Evolutionary conservation across 495 filamentous ascomycete species (phyloP).

Genomic region (Aspergillus mulundensis): DNA sequence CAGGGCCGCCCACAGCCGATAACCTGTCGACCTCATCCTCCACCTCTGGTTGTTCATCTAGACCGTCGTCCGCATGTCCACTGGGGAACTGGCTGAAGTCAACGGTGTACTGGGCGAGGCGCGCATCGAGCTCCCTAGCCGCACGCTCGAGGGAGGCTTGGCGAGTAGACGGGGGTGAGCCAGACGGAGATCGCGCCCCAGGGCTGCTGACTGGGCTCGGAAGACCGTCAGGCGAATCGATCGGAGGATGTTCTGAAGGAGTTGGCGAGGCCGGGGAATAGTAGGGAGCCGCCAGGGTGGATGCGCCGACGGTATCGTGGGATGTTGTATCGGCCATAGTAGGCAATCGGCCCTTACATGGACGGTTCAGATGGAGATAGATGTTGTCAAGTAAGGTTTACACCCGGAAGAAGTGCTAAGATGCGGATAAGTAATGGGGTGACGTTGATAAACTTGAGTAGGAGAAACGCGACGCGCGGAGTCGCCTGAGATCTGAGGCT

Average conservation of each 20-base stretch:
- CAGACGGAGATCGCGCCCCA: conserved; percentile 17
- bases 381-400: not conserved
- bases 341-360: conserved; percentile 11
- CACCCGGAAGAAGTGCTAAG: not conserved
- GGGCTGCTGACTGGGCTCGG: conserved; percentile 26
- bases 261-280: conserved; percentile 40
- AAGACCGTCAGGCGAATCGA: conserved; percentile 21
- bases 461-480: conserved; percentile 9
- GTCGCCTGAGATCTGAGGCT: conserved; percentile 10
- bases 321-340: conserved; percentile 40
- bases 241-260: conserved; percentile 13
- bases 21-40: conserved; percentile 33
- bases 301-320: conserved; percentile 45
- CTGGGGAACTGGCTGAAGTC: conserved; percentile 46
- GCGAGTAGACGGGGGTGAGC: conserved; percentile 19
- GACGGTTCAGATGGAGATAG: not conserved
- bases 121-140: conserved; percentile 36
- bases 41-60: conserved; percentile 26
- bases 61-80: conserved; percentile 30
- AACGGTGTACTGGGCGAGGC: conserved; percentile 43
- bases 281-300: conserved; percentile 38
- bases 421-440: not conserved
- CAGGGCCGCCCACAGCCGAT: conserved; percentile 49
- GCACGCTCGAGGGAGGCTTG: conserved; percentile 26
- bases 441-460: not conserved